Evolutionary conservation across 345 rosid species (phyloP), one percentile per base, ranked within the genome.

Genomic region (Crucihimalaya himalaica): DNA sequence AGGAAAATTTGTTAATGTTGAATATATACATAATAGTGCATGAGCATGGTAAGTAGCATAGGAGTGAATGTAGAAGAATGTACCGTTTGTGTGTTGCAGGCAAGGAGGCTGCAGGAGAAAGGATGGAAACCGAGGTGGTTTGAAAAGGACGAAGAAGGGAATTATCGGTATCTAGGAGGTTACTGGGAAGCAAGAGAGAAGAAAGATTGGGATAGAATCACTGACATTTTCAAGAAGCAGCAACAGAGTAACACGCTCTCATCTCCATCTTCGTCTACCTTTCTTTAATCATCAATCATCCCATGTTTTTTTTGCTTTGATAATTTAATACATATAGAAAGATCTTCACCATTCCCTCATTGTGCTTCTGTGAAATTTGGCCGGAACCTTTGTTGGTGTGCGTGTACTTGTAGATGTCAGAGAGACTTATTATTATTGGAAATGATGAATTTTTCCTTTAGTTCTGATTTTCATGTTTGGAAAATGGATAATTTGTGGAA

Each of bases 91-190:
- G 39, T 64, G 61, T 27, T 73, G 62, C 86, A 92, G 99, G 99
- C 98, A 73, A 90, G 99, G 82, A 92, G 83, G 77, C 42, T 96
- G 76, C 98, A 96, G 87, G 99, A 96, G 79, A 89, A 91, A 64
- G 99, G 99, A 20, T 96, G 99, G 99, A 96, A 83, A 71, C 98
- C 98, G 12, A 85, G 95, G 68, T 96, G 99, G 99, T 96, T 92
- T 57, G 68, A 39, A 11, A 90, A 87, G 63, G 98, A 88, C 15
- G 95, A 89, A 69, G 98, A 92, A 61, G 94, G 97, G 18, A 89
- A 92, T 77, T 96, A 96, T 70, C 87, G 79, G 3, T 96, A 92
- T 37, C 45, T 59, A 0, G 97, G 97, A n/a, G 94, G 92, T 10
- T 96, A 96, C 68, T 96, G 99, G 99, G 94, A 96, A 85, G 83